Conservation (phyloP, 2,329 filamentous ascomycete species). For the Aspergillus uvarum region DNA sequence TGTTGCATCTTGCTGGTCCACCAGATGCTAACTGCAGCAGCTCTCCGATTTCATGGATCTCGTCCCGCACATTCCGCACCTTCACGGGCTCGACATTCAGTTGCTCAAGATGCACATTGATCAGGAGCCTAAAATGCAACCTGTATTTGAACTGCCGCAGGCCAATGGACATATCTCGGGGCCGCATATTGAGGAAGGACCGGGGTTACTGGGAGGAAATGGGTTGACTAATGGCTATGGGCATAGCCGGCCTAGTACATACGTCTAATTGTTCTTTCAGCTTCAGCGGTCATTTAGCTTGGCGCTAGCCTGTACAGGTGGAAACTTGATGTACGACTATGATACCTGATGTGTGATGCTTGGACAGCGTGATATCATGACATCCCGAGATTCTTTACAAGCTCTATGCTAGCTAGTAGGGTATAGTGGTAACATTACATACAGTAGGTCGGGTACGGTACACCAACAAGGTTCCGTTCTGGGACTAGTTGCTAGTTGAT, state of each 20-base stretch:
- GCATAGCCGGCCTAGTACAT: conserved; percentile 41
- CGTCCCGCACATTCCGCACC: conserved; percentile 49
- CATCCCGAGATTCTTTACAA: neutral
- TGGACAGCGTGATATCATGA: conserved; percentile 15
- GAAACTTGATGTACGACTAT: conserved; percentile 44
- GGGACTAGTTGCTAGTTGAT: neutral
- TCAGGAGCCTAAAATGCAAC: conserved; percentile 30
- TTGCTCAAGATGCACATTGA: conserved; percentile 44
- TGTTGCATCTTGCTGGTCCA: neutral
- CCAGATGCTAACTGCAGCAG: conserved; percentile 23
- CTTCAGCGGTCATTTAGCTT: conserved; percentile 22
- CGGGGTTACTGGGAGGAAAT: conserved; percentile 26
- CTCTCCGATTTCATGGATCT: conserved; percentile 53
- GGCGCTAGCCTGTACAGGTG: conserved; percentile 30
- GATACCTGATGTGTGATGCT: conserved; percentile 36
- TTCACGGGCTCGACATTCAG: conserved; percentile 43
- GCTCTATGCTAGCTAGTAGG: too few relatives aligned
- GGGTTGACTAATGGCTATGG: conserved; percentile 38
- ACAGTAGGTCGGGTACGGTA: too few relatives aligned
- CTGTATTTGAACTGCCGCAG: conserved; percentile 21
- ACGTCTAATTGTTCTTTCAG: conserved; percentile 35
- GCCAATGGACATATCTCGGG: conserved; percentile 33
- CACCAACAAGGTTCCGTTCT: neutral
- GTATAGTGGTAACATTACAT: too few relatives aligned
- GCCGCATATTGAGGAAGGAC: conserved; percentile 18